Conservation (phyloP, 345 rosid species). For the Eucalyptus viminalis region DNA sequence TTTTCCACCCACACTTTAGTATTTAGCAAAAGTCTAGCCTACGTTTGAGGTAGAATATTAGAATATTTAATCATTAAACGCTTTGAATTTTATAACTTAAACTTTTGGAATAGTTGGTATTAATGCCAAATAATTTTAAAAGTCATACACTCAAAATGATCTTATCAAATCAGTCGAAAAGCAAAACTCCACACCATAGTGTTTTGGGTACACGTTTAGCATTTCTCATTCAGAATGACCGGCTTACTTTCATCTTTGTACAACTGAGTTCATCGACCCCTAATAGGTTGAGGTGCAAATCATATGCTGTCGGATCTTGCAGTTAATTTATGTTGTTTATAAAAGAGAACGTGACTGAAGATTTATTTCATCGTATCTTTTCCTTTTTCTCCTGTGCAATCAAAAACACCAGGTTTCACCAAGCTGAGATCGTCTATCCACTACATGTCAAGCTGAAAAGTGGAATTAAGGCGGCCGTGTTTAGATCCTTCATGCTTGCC, state of each 20-base stretch:
- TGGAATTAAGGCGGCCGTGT: no score
- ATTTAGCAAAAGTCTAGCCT: no score
- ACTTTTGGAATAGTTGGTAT: no score
- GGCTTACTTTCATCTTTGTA: neutral
- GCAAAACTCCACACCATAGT: neutral
- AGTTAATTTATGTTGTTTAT: no score
- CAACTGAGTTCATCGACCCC: accelerated
- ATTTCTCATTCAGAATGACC: neutral
- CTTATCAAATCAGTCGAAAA: neutral
- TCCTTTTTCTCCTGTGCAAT: neutral
- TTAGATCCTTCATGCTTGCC: no score
- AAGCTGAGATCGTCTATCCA: no score
- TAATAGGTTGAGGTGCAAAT: neutral
- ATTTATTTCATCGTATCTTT: neutral
- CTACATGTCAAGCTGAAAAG: no score
- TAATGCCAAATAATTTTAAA: neutral
- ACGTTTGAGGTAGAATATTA: no score
- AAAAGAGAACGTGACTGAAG: neutral
- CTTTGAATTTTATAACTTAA: no score
- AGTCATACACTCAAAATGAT: neutral
- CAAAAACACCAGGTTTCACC: no score
- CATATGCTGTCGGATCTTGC: neutral
- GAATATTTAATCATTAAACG: accelerated
- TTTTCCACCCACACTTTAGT: neutral
- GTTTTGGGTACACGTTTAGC: no score